Evolutionary conservation across 345 rosid genomes (phyloP).

Genomic region (Euphorbia pulcherrima): DNA sequence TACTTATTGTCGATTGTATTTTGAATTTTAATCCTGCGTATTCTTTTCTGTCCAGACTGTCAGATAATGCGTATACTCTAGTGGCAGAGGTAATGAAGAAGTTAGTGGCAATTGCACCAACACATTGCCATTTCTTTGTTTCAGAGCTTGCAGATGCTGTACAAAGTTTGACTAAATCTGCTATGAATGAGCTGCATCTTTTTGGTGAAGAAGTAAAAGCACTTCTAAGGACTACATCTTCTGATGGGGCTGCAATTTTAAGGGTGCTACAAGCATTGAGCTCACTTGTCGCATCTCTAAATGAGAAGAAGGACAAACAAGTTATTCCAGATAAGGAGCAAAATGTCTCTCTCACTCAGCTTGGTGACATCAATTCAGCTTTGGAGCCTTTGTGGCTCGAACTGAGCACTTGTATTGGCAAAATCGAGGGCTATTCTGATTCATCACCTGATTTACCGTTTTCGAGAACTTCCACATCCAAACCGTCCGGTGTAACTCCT

Average conservation of each 20-base stretch:
- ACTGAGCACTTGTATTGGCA: conserved; percentile 84
- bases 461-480: conserved; percentile 44
- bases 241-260: conserved; percentile 89
- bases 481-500: conserved; percentile 55
- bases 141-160: conserved; percentile 75
- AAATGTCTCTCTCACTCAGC: conserved; percentile 57
- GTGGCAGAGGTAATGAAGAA: conserved; percentile 91
- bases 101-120: conserved; percentile 73
- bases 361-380: conserved; percentile 59
- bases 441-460: conserved; percentile 41
- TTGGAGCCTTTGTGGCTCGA: conserved; percentile 92
- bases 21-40: conserved; percentile 23
- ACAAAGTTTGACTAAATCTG: conserved; percentile 64
- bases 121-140: conserved; percentile 74
- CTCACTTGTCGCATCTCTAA: conserved; percentile 58
- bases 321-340: conserved; percentile 51
- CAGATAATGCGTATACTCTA: conserved; percentile 83
- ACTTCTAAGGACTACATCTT: conserved; percentile 63
- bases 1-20: not conserved
- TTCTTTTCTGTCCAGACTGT: conserved; percentile 50
- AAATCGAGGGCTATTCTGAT: conserved; percentile 81
- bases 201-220: conserved; percentile 85
- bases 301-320: conserved; percentile 49
- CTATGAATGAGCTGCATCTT: conserved; percentile 66
- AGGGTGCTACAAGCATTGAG: conserved; percentile 88